phyloP scores from a whole-genome alignment of 345 rosid genomes.

The Cardamine chenopodiifolia region DNA sequence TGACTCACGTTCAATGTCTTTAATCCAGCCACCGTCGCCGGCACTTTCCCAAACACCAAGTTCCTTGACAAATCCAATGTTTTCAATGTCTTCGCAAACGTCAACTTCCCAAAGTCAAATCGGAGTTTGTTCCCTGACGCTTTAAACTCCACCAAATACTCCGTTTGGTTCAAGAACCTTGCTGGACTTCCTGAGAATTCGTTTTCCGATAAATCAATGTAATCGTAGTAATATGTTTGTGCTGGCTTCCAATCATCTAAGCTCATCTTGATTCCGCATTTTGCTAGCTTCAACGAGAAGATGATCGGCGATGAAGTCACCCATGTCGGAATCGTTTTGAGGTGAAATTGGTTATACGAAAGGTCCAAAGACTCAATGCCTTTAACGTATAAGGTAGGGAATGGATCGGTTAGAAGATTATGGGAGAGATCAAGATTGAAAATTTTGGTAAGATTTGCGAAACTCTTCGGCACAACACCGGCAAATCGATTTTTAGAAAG shows the following conservation, averaged over 20 bases:
- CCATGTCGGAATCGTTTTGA: constrained; percentile 68
- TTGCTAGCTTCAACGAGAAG: constrained; percentile 70
- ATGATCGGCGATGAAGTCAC: constrained; percentile 72
- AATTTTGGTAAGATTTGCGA: constrained; percentile 72
- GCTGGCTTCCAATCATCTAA: constrained; percentile 64
- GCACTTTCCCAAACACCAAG: constrained; percentile 60
- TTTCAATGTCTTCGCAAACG: constrained; percentile 49
- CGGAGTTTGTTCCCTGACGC: constrained; percentile 58
- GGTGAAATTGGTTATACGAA: constrained; percentile 62
- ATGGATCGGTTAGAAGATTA: constrained; percentile 64
- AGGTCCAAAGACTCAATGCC: constrained; percentile 80
- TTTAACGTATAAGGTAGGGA: constrained; percentile 68
- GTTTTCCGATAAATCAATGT: constrained; percentile 66
- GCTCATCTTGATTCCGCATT: constrained; percentile 66
- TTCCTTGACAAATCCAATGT: constrained; percentile 63
- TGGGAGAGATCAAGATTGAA: constrained; percentile 75
- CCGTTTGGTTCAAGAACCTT: constrained; percentile 57
- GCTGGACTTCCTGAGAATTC: constrained; percentile 65
- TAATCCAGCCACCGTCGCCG: constrained; percentile 51
- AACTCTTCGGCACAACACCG: constrained; percentile 59
- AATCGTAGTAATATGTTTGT: constrained; percentile 71
- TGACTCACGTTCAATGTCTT: constrained; percentile 55
- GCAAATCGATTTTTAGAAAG: constrained; percentile 58
- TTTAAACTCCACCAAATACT: constrained; percentile 54
- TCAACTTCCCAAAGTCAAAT: constrained; percentile 55